Conservation (phyloP, 2,329 filamentous ascomycete species). For the Fusarium sp. region DNA sequence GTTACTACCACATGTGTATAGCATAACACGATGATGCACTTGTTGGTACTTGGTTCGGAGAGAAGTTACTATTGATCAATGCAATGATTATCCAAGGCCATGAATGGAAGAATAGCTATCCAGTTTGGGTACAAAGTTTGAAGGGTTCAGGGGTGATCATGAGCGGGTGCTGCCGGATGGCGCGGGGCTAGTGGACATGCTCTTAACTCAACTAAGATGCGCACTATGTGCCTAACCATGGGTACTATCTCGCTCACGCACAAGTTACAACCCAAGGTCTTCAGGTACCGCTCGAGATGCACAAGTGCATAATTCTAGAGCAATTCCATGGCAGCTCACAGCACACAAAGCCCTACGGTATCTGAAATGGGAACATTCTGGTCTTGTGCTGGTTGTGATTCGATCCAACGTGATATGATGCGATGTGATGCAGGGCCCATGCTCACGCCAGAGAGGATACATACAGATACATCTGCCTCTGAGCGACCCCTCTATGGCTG, state of each 20-base stretch:
- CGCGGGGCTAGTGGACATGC: slow-evolving; percentile 43
- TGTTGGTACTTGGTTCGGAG: neutral
- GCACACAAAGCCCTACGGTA: slow-evolving; percentile 11
- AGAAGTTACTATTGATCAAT: neutral
- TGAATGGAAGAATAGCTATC: slow-evolving; percentile 15
- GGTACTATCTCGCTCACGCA: slow-evolving; percentile 5
- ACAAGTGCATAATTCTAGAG: slow-evolving; percentile 36
- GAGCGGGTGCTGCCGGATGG: slow-evolving; percentile 47
- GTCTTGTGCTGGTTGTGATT: slow-evolving; percentile 12
- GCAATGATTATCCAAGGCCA: neutral
- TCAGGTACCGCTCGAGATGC: slow-evolving; percentile 24
- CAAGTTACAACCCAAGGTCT: slow-evolving; percentile 9
- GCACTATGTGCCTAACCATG: slow-evolving; percentile 12
- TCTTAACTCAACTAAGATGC: slow-evolving; percentile 29
- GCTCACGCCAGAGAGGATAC: slow-evolving; percentile 22
- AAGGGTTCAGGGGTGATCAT: slow-evolving; percentile 43
- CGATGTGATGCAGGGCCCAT: slow-evolving; percentile 36
- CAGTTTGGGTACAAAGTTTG: slow-evolving; percentile 28
- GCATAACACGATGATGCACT: neutral
- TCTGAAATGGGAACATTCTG: slow-evolving; percentile 1
- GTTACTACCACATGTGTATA: slow-evolving; percentile 15
- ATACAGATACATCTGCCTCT: slow-evolving; percentile 15
- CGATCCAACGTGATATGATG: slow-evolving; percentile 35
- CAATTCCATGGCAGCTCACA: slow-evolving; percentile 8
- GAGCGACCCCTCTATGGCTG: slow-evolving; percentile 18